A percentile compares a stretch with the other conserved stretches of the same genome.
Conservation (phyloP, 2,329 filamentous ascomycete species). For the Xylaria sp. region DNA sequence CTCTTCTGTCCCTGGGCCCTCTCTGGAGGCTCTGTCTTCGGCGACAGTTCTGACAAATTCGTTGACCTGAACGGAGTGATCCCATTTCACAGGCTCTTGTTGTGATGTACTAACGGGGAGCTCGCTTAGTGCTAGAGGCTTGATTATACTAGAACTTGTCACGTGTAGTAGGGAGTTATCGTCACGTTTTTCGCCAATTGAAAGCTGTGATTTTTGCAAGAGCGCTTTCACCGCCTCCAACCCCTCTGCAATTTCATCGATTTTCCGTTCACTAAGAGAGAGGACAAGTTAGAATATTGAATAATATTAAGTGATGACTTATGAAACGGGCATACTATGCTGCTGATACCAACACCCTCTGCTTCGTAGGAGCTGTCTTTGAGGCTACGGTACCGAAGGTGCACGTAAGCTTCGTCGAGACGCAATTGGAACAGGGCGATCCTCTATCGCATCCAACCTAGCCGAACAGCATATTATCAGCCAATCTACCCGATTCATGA, state of each 20-base stretch:
- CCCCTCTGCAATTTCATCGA: constrained; percentile 49
- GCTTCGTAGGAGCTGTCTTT: constrained; percentile 43
- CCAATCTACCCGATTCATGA: not conserved
- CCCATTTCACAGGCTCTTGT: constrained; percentile 44
- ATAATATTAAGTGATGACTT: not conserved
- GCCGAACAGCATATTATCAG: constrained; percentile 5
- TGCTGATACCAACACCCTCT: constrained; percentile 52
- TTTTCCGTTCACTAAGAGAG: constrained; percentile 51
- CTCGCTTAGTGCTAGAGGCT: not conserved
- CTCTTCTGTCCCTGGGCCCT: constrained; percentile 18
- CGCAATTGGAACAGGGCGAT: constrained; percentile 52
- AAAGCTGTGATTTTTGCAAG: constrained; percentile 36
- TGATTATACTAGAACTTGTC: not conserved
- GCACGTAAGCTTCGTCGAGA: constrained; percentile 49
- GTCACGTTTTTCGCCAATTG: not conserved
- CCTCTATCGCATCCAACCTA: constrained; percentile 50
- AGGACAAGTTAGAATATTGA: not conserved
- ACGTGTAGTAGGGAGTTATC: not conserved
- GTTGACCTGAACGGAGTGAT: constrained; percentile 51
- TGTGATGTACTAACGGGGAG: not conserved
- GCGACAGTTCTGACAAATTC: constrained; percentile 50
- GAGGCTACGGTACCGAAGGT: constrained; percentile 49
- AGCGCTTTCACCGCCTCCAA: constrained; percentile 41
- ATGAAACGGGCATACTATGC: constrained; percentile 49
- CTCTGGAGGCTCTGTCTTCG: constrained; percentile 31